These are phyloP conservation scores for Lentinula edodes DNA, from an alignment of 768 basidiomycete species.

Conservation along the genomic window DNA sequence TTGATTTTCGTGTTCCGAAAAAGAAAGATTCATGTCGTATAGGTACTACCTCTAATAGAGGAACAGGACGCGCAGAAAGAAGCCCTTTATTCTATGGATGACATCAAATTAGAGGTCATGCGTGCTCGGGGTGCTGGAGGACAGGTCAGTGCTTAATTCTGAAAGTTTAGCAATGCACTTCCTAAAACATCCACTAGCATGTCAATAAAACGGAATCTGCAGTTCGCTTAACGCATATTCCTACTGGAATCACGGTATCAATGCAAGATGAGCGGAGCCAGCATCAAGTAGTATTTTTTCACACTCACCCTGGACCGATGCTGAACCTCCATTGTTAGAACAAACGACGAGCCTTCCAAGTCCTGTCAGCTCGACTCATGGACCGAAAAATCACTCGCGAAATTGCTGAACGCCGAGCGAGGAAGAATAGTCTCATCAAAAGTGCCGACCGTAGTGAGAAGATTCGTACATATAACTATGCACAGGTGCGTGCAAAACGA, in stretches of 20 bases:
- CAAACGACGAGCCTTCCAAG: conserved; percentile 86
- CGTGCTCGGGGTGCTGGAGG: conserved; percentile 95
- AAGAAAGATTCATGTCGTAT: neutral
- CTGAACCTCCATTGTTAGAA: conserved; percentile 48
- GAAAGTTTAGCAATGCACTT: neutral
- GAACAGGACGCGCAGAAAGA: conserved; percentile 54
- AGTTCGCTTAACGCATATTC: conserved; percentile 83
- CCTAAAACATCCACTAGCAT: conserved; percentile 47
- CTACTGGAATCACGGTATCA: conserved; percentile 90
- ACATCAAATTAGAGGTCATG: conserved; percentile 92
- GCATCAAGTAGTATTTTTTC: conserved; percentile 58
- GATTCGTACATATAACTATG: conserved; percentile 92
- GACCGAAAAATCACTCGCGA: conserved; percentile 72
- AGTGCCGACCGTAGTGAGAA: conserved; percentile 90
- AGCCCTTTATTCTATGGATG: conserved; percentile 75
- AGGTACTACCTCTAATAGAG: conserved; percentile 82
- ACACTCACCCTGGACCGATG: neutral
- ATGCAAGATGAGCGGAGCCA: conserved; percentile 99
- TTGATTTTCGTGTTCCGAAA: neutral
- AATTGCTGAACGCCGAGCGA: conserved; percentile 61
- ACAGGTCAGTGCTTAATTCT: conserved; percentile 47
- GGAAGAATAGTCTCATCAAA: conserved; percentile 68
- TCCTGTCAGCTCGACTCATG: conserved; percentile 81
- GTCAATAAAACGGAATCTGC: conserved; percentile 99
- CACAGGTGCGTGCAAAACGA: conserved; percentile 50